These are phyloP conservation scores for Ophiostoma angusticollis DNA, from an alignment of 2,329 filamentous ascomycete species.

Conservation along the genomic window DNA sequence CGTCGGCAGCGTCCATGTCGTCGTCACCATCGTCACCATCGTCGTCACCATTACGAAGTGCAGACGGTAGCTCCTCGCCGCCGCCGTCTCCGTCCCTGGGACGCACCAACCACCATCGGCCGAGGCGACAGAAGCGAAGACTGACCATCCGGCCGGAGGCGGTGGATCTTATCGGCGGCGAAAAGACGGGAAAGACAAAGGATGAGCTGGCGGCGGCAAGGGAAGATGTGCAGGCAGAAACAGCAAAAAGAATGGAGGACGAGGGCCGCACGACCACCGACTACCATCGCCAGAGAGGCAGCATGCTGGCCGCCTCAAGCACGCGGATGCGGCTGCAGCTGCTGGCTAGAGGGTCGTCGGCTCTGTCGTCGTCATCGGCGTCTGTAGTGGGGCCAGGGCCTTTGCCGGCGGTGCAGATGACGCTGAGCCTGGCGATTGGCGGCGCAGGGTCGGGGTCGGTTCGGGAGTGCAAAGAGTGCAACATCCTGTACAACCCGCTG, in stretches of 20 bases:
- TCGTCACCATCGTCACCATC: slow-evolving; percentile 1
- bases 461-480: slow-evolving; percentile 29
- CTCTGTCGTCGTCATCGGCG: too few species aligned
- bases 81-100: slow-evolving; percentile 8
- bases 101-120: too few species aligned
- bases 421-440: slow-evolving; percentile 27
- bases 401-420: slow-evolving; percentile 25
- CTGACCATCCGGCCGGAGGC: slow-evolving; percentile 12
- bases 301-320: slow-evolving; percentile 6
- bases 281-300: too few species aligned
- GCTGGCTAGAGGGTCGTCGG: too few species aligned
- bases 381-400: too few species aligned
- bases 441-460: slow-evolving; percentile 19
- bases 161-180: too few species aligned
- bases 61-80: too few species aligned
- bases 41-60: neutral
- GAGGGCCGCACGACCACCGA: too few species aligned
- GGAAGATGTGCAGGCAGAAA: neutral
- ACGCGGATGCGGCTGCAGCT: slow-evolving; percentile 6
- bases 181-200: too few species aligned
- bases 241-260: neutral
- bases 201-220: neutral
- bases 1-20: slow-evolving; percentile 4
- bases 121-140: slow-evolving; percentile 13
- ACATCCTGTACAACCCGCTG: slow-evolving; percentile 31